Percentiles rank a stretch among this genome's conserved stretches.
Conservation (phyloP, 1,284 basidiomycete species). For the Leccinum angustisporum region DNA sequence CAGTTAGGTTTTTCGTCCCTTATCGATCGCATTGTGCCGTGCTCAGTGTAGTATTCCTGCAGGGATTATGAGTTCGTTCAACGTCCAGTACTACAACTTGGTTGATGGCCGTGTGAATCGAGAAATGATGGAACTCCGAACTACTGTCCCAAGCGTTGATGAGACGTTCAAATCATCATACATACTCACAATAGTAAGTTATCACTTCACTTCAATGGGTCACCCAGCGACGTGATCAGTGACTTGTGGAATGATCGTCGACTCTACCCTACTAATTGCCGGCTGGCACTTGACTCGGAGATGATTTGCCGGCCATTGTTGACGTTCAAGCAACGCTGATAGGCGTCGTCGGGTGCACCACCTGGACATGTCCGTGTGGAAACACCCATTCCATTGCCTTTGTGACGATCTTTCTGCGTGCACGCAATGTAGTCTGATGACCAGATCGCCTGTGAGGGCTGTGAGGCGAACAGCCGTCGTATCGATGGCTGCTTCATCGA, state of each 20-base stretch:
- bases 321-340: not conserved
- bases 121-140: not conserved
- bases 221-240: not conserved
- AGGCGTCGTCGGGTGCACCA: not conserved
- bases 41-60: not conserved
- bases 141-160: not conserved
- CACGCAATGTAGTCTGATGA: slow-evolving; percentile 3
- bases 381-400: slow-evolving; percentile 25
- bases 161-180: not conserved
- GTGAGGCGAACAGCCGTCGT: not conserved
- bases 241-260: not conserved
- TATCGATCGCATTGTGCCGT: not conserved
- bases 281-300: not conserved
- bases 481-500: not conserved
- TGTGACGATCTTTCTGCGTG: slow-evolving; percentile 8
- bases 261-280: not conserved
- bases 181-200: not conserved
- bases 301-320: not conserved
- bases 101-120: not conserved
- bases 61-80: not conserved
- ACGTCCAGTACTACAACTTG: too few relatives aligned
- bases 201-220: not conserved
- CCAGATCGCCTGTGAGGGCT: not conserved
- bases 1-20: not conserved
- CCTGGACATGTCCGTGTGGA: slow-evolving; percentile 13